phyloP scores from a whole-genome alignment of 2,329 filamentous ascomycete species.

The Colletotrichum salicis region DNA sequence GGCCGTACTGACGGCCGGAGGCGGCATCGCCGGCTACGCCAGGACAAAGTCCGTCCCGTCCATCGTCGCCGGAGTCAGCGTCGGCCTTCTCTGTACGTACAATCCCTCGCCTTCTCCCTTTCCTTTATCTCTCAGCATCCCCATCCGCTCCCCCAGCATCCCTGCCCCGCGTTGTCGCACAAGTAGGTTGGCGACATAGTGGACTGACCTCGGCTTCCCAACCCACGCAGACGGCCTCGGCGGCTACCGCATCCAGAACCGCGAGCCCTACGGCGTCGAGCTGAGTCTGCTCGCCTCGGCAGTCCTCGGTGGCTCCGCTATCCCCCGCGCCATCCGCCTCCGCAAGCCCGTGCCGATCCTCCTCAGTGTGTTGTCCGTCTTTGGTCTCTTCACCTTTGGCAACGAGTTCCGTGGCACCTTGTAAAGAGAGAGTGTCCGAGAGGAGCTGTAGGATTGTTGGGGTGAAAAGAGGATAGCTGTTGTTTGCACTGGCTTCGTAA shows the following conservation, averaged over 20 bases:
- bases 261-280: slow-evolving; percentile 85
- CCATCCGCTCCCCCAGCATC: neutral
- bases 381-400: slow-evolving; percentile 84
- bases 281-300: slow-evolving; percentile 87
- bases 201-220: slow-evolving; percentile 6
- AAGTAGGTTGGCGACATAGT: neutral
- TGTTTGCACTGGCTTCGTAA: neutral
- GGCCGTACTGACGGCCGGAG: slow-evolving; percentile 83
- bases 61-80: slow-evolving; percentile 83
- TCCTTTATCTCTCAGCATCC: neutral
- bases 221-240: slow-evolving; percentile 74
- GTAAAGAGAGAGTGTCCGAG: slow-evolving; percentile 40
- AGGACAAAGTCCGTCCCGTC: slow-evolving; percentile 89
- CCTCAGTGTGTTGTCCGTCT: slow-evolving; percentile 81
- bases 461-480: neutral
- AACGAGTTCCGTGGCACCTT: slow-evolving; percentile 65
- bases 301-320: slow-evolving; percentile 84
- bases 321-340: slow-evolving; percentile 86
- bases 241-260: slow-evolving; percentile 80
- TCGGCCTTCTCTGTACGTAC: slow-evolving; percentile 72
- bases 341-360: slow-evolving; percentile 86
- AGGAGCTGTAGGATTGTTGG: neutral
- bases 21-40: slow-evolving; percentile 87
- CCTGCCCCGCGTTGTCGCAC: neutral
- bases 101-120: neutral